Evolutionary conservation across 805 yeast species (phyloP).

Genomic region (Wickerhamiella parazyma): DNA sequence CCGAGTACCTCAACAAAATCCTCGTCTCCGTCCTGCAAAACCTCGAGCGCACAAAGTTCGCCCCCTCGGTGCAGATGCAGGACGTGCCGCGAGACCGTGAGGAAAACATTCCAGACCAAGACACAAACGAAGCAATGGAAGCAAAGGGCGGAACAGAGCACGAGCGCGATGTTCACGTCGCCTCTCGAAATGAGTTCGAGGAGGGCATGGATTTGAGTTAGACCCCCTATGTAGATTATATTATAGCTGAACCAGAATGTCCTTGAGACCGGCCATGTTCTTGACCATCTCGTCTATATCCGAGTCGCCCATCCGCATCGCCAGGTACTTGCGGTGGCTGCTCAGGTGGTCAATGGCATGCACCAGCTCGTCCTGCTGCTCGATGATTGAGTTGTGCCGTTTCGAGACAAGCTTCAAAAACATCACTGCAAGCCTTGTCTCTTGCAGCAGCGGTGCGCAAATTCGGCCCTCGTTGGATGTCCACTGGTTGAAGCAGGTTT

Average conservation of each 20-base stretch:
- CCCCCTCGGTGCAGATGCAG: constrained; percentile 94
- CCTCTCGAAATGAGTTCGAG: constrained; percentile 65
- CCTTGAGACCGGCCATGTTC: constrained; percentile 33
- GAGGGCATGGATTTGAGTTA: constrained; percentile 29
- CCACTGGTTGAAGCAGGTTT: constrained; percentile 56
- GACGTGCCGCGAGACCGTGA: constrained; percentile 81
- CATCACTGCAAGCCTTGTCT: constrained; percentile 54
- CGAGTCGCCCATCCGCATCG: constrained; percentile 47
- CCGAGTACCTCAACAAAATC: constrained; percentile 79
- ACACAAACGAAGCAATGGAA: constrained; percentile 62
- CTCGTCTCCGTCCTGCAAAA: constrained; percentile 62
- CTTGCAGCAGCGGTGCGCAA: constrained; percentile 39
- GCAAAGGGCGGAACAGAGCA: constrained; percentile 83
- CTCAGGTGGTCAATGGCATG: constrained; percentile 56
- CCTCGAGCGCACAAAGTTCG: constrained; percentile 80
- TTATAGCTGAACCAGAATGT: not conserved
- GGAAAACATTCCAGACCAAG: constrained; percentile 80
- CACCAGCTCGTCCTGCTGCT: constrained; percentile 37
- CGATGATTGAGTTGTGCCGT: not conserved
- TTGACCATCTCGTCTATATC: constrained; percentile 49
- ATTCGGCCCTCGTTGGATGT: constrained; percentile 38
- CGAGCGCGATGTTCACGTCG: constrained; percentile 63
- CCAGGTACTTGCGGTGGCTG: constrained; percentile 75
- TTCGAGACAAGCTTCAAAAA: constrained; percentile 21
- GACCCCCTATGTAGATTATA: not conserved